Base-by-base conservation (phyloP, 176 grass and related monocot species). In the Carex pumila region DNA sequence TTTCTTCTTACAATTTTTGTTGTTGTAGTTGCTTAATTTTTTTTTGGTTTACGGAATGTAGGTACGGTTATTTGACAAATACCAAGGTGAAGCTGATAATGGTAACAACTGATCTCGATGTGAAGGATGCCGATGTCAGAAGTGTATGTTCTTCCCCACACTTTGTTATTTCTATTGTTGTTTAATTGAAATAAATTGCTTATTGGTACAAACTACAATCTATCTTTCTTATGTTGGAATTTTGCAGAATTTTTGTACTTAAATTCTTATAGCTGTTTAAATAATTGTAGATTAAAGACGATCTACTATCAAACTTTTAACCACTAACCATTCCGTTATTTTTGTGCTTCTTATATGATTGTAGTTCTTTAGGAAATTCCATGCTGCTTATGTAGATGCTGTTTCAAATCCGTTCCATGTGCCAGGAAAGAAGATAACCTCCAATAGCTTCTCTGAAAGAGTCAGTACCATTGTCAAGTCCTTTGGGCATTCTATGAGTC, bases 301-400 rank as follows among this genome's bases (percentile, higher is more conserved):
- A 50, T 52, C 43, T 49, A 49, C 69, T 19, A 72, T 7, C 2
- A n/a, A 50, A 18, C 3, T 25, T 29, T 31, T 47, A 76, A 76
- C 21, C 34, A 57, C 73, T 78, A 10, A 17, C 79, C 13, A 43
- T 43, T 36, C 34, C 31, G 18, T 84, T 79, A 0, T 80, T 69
- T 39, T 47, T 85, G 39, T 61, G 84, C 1, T 68, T 10, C 1
- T 12, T 79, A 83, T 53, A 9, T 30, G 10, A 79, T 13, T n/a
- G 86, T 85, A 99, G 97, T 99, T 99, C 84, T 99, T 96, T 83
- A 92, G 90, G 90, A 99, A 92, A 87, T 99, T 99, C 81, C 93
- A 99, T 58, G 91, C 93, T 0, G 93, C 93, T 29, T 94, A 96
- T 41, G 91, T 94, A 36, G 97, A 96, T 63, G 91, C 97, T 0